These are phyloP conservation scores for Lachancea mirantina DNA, from an alignment of 805 yeast species.

Conservation along the genomic window DNA sequence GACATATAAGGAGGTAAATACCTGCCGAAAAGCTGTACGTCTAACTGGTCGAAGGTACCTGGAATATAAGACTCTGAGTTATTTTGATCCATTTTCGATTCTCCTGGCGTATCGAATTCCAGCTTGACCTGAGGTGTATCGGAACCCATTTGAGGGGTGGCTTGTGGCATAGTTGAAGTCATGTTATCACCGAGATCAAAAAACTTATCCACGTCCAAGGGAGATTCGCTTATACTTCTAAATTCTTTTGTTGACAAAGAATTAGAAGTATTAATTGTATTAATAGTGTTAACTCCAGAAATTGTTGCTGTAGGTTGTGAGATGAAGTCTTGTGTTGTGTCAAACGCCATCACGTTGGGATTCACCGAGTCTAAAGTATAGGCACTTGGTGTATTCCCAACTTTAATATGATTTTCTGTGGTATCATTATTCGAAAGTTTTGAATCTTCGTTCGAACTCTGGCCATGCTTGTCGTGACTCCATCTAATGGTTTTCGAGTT, in stretches of 20 bases:
- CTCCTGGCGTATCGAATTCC: background rate
- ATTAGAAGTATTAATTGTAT: slow-evolving; percentile 16
- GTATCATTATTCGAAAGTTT: slow-evolving; percentile 5
- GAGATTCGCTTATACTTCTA: slow-evolving; percentile 1
- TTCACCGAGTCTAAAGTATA: slow-evolving; percentile 5
- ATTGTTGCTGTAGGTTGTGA: slow-evolving; percentile 11
- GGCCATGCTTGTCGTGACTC: slow-evolving; percentile 17
- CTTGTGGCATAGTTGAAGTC: slow-evolving; percentile 7
- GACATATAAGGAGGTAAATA: slow-evolving; percentile 80
- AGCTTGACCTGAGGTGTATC: slow-evolving; percentile 3
- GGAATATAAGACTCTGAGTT: slow-evolving; percentile 47
- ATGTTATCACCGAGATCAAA: slow-evolving; percentile 3
- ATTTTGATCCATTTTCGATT: slow-evolving; percentile 4
- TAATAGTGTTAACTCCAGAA: slow-evolving; percentile 16
- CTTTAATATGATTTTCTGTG: slow-evolving; percentile 3
- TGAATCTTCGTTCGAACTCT: slow-evolving; percentile 8
- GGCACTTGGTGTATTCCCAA: slow-evolving; percentile 6
- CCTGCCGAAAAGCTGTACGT: slow-evolving; percentile 77
- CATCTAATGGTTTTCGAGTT: slow-evolving; percentile 60
- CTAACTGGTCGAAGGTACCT: slow-evolving; percentile 79
- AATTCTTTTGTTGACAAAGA: slow-evolving; percentile 8
- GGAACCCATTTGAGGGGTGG: slow-evolving; percentile 7
- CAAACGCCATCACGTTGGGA: slow-evolving; percentile 5
- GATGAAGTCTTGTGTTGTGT: slow-evolving; percentile 2
- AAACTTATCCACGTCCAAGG: slow-evolving; percentile 7